Evolutionary conservation across 1,284 basidiomycete species (phyloP).

Genomic region (Hortiboletus rubellus): DNA sequence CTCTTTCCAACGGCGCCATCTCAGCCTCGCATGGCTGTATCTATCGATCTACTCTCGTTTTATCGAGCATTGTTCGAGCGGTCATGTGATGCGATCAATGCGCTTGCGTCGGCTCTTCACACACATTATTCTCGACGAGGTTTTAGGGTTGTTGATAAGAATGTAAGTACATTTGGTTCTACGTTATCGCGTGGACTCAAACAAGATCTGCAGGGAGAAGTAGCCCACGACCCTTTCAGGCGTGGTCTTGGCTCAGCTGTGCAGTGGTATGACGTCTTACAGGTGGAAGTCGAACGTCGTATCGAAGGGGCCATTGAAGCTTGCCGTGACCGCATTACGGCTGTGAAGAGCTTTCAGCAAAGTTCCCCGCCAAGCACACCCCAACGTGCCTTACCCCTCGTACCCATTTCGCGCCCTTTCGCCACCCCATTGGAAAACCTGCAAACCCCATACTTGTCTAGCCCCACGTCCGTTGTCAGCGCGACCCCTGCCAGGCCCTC

Average conservation of each 20-base stretch:
- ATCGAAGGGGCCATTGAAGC: background rate
- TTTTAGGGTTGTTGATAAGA: background rate
- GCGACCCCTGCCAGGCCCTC: background rate
- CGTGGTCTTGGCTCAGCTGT: background rate
- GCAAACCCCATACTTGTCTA: background rate
- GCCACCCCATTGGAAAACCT: too few species aligned
- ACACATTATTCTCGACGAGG: background rate
- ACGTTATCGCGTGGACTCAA: too few species aligned
- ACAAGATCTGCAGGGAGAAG: background rate
- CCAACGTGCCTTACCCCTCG: too few species aligned
- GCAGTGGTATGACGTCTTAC: background rate
- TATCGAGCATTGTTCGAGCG: slow-evolving; percentile 6
- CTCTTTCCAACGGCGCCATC: slow-evolving; percentile 1
- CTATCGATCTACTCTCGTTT: slow-evolving; percentile 1
- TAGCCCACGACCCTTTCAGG: background rate
- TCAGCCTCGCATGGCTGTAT: slow-evolving; percentile 9
- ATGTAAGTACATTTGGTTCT: background rate
- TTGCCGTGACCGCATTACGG: background rate
- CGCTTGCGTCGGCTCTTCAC: background rate
- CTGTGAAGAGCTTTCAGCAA: too few species aligned
- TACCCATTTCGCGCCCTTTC: too few species aligned
- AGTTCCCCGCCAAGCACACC: too few species aligned
- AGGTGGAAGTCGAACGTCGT: background rate
- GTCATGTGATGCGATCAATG: slow-evolving; percentile 4
- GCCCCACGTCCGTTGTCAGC: background rate